A percentile compares a stretch with the other conserved stretches of the same genome.
Evolutionary conservation across 805 yeast genomes (phyloP).

Genomic region (Tetrapisispora namnaoensis): DNA sequence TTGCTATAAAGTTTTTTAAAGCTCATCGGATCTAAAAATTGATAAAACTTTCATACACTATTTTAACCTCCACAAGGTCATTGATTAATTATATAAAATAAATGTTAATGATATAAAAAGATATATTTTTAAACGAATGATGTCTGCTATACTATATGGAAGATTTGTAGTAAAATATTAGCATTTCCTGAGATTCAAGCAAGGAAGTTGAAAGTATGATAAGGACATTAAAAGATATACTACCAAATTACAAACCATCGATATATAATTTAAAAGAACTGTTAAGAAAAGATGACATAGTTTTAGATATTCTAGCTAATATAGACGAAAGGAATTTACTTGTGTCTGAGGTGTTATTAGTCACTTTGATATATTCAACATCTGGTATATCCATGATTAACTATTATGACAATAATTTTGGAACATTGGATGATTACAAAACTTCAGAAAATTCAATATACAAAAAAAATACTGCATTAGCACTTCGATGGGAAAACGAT

Average conservation of each 20-base stretch:
- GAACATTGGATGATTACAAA: background rate
- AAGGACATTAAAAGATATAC: background rate
- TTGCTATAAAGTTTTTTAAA: background rate
- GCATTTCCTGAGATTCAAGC: background rate
- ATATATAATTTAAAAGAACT: conserved; percentile 1
- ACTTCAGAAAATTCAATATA: conserved; percentile 1
- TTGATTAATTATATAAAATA: too few relatives aligned
- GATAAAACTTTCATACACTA: background rate
- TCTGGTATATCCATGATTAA: conserved; percentile 17
- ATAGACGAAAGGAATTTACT: background rate
- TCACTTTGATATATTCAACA: conserved; percentile 17
- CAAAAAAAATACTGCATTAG: background rate
- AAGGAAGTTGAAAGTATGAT: background rate
- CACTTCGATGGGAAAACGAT: background rate
- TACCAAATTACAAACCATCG: conserved; percentile 4
- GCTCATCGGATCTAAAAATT: background rate
- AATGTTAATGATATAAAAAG: too few relatives aligned
- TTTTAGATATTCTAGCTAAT: conserved; percentile 1
- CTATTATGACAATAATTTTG: conserved; percentile 1
- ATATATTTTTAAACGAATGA: too few relatives aligned
- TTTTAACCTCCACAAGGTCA: too few relatives aligned
- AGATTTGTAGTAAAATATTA: too few relatives aligned
- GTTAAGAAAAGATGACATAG: background rate
- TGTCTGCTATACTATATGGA: too few relatives aligned
- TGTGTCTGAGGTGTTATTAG: conserved; percentile 8